Evolutionary conservation across 2,329 filamentous ascomycete species (phyloP).

Genomic region (Epichloe sylvatica): DNA sequence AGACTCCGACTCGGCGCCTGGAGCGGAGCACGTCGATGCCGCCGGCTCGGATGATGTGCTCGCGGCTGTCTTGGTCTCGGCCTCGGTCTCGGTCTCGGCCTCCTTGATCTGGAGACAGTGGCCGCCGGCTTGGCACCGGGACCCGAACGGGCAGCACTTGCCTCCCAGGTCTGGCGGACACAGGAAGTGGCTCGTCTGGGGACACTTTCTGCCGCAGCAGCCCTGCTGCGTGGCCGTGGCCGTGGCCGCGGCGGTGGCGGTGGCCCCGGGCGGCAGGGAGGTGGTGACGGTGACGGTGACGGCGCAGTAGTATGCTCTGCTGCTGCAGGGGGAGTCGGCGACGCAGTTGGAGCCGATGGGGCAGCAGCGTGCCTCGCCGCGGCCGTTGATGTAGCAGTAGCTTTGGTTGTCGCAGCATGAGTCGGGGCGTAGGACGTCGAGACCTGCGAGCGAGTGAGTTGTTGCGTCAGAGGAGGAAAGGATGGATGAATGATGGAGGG

Average conservation of each 20-base stretch:
- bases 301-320: conserved; percentile 21
- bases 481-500: background rate
- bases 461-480: background rate
- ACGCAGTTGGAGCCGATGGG: conserved; percentile 27
- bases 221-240: conserved; percentile 11
- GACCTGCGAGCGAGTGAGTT: conserved; percentile 17
- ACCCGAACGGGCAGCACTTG: conserved; percentile 35
- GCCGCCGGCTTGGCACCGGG: conserved; percentile 24
- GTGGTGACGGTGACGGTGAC: conserved; percentile 15
- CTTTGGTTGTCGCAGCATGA: conserved; percentile 29
- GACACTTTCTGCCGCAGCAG: conserved; percentile 29
- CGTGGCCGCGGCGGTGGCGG: conserved; percentile 5
- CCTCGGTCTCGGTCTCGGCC: no score
- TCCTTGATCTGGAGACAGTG: conserved; percentile 21
- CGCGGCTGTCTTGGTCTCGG: conserved; percentile 9
- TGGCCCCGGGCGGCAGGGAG: conserved; percentile 9
- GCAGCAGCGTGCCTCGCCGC: conserved; percentile 25
- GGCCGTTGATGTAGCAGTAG: conserved; percentile 31
- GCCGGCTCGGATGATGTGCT: background rate
- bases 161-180: conserved; percentile 31
- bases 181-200: conserved; percentile 26
- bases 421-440: conserved; percentile 25
- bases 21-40: conserved; percentile 18
- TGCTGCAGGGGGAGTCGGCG: conserved; percentile 21
- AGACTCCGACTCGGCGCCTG: conserved; percentile 21